These are phyloP conservation scores for Pulveroboletus sp. DNA, from an alignment of 1,284 basidiomycete genomes.

Conservation along the genomic window DNA sequence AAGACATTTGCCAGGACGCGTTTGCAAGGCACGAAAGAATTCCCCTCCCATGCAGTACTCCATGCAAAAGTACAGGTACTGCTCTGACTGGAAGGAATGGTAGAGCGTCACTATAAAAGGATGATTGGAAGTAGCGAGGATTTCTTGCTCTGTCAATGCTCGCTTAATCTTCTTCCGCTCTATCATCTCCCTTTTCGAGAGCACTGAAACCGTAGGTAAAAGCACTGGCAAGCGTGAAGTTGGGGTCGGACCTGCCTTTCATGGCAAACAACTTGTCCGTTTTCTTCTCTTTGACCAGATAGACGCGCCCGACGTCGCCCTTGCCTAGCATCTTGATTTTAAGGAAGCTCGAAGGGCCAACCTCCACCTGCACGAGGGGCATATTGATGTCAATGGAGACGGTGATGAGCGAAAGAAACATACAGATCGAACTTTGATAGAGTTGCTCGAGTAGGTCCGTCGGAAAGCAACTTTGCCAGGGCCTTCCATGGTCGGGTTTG, in stretches of 20 bases:
- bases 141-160: slow-evolving; percentile 95
- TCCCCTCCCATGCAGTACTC: slow-evolving; percentile 99
- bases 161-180: slow-evolving; percentile 98
- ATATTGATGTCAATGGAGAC: not conserved
- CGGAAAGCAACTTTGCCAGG: slow-evolving; percentile 78
- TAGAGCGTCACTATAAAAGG: slow-evolving; percentile 97
- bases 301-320: slow-evolving; percentile 95
- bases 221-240: slow-evolving; percentile 26
- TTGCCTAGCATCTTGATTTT: slow-evolving; percentile 96
- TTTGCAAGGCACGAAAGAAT: slow-evolving; percentile 96
- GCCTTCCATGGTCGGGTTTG: slow-evolving; percentile 45
- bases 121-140: slow-evolving; percentile 93
- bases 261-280: slow-evolving; percentile 90
- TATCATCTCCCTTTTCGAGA: slow-evolving; percentile 98
- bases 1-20: slow-evolving; percentile 93
- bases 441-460: slow-evolving; percentile 95
- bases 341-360: slow-evolving; percentile 86
- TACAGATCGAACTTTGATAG: slow-evolving; percentile 91
- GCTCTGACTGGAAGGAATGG: slow-evolving; percentile 97
- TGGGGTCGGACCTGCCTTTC: slow-evolving; percentile 71
- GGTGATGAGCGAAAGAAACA: slow-evolving; percentile 32
- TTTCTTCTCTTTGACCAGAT: slow-evolving; percentile 96
- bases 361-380: slow-evolving; percentile 68
- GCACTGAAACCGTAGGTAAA: slow-evolving; percentile 58
- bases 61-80: slow-evolving; percentile 97